Conservation (phyloP, 805 yeast species). For the Cyberlindnera euphorbiae region DNA sequence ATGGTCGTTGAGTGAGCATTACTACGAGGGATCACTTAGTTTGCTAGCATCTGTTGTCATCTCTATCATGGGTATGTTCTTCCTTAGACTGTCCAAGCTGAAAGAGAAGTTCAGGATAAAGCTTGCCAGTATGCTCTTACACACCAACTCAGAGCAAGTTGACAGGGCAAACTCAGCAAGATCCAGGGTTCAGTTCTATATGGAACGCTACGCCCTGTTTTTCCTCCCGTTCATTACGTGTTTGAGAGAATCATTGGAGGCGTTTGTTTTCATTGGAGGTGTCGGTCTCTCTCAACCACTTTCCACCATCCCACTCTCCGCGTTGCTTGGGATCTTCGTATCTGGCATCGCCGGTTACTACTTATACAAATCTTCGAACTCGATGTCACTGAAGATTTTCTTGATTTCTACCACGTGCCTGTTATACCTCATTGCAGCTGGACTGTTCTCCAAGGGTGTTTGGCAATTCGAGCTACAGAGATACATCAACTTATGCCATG, state of each 20-base stretch:
- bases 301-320: constrained; percentile 60
- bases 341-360: constrained; percentile 63
- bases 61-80: constrained; percentile 81
- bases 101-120: constrained; percentile 77
- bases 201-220: constrained; percentile 64
- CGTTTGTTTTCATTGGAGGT: constrained; percentile 89
- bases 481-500: constrained; percentile 69
- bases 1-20: constrained; percentile 83
- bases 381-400: constrained; percentile 70
- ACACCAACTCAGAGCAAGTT: constrained; percentile 25
- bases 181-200: constrained; percentile 31
- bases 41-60: constrained; percentile 73
- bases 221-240: constrained; percentile 82
- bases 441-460: constrained; percentile 78
- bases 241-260: constrained; percentile 85
- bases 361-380: constrained; percentile 75
- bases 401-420: constrained; percentile 73
- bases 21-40: constrained; percentile 85
- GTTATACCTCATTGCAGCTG: constrained; percentile 80
- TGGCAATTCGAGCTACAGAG: constrained; percentile 85
- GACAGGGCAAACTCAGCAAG: constrained; percentile 12
- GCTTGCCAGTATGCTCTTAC: constrained; percentile 38
- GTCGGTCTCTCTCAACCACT: constrained; percentile 71
- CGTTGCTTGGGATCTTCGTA: constrained; percentile 48
- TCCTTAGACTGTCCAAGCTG: constrained; percentile 74